Conservation (phyloP, 768 basidiomycete species). For the Leccinum uliginosum region DNA sequence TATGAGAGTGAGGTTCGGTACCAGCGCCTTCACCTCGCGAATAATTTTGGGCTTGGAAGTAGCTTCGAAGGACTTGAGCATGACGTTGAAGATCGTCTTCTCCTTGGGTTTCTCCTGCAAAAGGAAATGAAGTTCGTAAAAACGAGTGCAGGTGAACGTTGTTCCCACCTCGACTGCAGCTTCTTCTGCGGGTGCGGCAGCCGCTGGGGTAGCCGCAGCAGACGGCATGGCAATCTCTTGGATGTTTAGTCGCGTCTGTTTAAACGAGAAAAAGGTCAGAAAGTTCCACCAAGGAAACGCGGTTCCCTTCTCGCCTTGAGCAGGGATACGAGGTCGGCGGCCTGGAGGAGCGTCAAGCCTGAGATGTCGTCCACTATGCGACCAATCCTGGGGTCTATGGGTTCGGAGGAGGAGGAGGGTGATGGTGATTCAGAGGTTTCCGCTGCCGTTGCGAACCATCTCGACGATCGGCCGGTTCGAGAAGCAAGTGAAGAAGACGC, state of each 20-base stretch:
- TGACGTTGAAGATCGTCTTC: slow-evolving; percentile 96
- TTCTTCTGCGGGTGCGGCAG: slow-evolving; percentile 56
- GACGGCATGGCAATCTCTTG: slow-evolving; percentile 95
- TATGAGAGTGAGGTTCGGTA: slow-evolving; percentile 94
- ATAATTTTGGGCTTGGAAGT: slow-evolving; percentile 94
- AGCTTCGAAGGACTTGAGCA: slow-evolving; percentile 91
- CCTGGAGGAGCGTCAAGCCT: slow-evolving; percentile 82
- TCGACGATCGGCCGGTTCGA: slow-evolving; percentile 33
- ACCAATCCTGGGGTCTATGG: slow-evolving; percentile 60
- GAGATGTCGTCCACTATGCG: slow-evolving; percentile 94
- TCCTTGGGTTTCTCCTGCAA: slow-evolving; percentile 91
- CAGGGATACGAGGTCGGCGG: slow-evolving; percentile 86
- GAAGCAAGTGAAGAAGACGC: slow-evolving; percentile 15
- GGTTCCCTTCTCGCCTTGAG: slow-evolving; percentile 66
- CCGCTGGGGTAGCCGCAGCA: slow-evolving; percentile 55
- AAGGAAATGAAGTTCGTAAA: background rate
- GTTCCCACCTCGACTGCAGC: slow-evolving; percentile 56
- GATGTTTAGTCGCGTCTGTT: slow-evolving; percentile 86
- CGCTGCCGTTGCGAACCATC: slow-evolving; percentile 54
- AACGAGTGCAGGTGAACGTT: background rate
- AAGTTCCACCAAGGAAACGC: background rate
- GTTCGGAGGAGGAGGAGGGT: slow-evolving; percentile 30
- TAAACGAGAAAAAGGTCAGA: background rate
- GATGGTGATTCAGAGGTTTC: slow-evolving; percentile 37
- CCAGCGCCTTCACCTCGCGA: slow-evolving; percentile 92